phyloP scores from a whole-genome alignment of 768 basidiomycete genomes.

The Mrakia blollopis region DNA sequence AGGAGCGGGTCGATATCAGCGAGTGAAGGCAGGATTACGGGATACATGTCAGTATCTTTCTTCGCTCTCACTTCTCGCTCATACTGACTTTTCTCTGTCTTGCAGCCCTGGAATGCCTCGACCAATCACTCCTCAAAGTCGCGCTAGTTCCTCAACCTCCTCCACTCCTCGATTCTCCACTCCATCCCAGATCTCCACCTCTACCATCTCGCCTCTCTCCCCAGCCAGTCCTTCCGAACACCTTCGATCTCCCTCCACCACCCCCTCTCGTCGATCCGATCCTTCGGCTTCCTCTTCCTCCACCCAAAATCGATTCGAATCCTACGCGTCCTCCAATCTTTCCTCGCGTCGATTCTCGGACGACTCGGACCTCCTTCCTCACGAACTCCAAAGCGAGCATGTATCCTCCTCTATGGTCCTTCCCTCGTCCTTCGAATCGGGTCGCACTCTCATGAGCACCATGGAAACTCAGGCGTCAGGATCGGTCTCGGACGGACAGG shows the following conservation, averaged over 20 bases:
- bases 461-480: not conserved
- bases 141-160: not conserved
- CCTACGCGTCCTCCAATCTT: not conserved
- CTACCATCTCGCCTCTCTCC: not conserved
- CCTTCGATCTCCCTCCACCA: not conserved
- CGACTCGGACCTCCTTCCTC: not conserved
- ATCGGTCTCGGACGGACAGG: not conserved
- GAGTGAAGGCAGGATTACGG: not conserved
- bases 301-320: not conserved
- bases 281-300: not conserved
- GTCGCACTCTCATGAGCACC: not conserved
- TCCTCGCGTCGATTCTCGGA: not conserved
- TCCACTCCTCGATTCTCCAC: not conserved
- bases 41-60: constrained; percentile 21
- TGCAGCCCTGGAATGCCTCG: constrained; percentile 22
- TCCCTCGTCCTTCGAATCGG: not conserved
- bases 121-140: constrained; percentile 23
- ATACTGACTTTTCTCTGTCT: not conserved
- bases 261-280: not conserved
- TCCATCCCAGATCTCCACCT: not conserved
- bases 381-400: not conserved
- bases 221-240: not conserved
- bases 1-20: constrained; percentile 18
- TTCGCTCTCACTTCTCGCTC: not conserved
- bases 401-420: not conserved